Evolutionary conservation across 2,329 filamentous ascomycete species (phyloP).

Genomic region (Diaporthe sp.): DNA sequence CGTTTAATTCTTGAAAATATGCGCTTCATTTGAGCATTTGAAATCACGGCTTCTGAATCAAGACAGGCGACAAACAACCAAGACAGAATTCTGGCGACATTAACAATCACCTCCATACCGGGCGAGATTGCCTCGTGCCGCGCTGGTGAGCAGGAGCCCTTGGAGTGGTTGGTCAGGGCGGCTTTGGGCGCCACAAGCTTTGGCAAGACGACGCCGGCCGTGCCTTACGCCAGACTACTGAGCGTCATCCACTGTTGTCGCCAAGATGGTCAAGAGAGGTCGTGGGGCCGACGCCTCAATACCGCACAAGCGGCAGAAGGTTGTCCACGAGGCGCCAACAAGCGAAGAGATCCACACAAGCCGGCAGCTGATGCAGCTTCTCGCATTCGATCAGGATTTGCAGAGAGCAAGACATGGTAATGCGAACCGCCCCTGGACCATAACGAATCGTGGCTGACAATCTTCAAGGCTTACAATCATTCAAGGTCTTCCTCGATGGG

Average conservation of each 20-base stretch:
- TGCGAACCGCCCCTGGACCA: neutral
- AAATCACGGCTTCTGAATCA: neutral
- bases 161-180: neutral
- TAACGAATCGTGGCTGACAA: slow-evolving; percentile 24
- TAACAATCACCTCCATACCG: neutral
- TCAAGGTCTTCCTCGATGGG: slow-evolving; percentile 80
- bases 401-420: slow-evolving; percentile 75
- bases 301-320: slow-evolving; percentile 68
- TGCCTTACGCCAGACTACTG: neutral
- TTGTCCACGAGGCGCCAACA: slow-evolving; percentile 69
- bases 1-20: neutral
- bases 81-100: neutral
- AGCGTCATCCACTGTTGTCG: too few species aligned
- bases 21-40: neutral
- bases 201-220: neutral
- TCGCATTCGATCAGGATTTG: slow-evolving; percentile 80
- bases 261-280: slow-evolving; percentile 38
- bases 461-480: slow-evolving; percentile 72
- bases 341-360: slow-evolving; percentile 74
- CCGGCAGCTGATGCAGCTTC: slow-evolving; percentile 76
- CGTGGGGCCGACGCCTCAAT: slow-evolving; percentile 55
- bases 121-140: neutral
- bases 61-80: neutral
- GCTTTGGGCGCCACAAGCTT: neutral
- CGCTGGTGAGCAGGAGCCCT: neutral